phyloP scores from a whole-genome alignment of 768 basidiomycete genomes.

The Collybia mongolica region DNA sequence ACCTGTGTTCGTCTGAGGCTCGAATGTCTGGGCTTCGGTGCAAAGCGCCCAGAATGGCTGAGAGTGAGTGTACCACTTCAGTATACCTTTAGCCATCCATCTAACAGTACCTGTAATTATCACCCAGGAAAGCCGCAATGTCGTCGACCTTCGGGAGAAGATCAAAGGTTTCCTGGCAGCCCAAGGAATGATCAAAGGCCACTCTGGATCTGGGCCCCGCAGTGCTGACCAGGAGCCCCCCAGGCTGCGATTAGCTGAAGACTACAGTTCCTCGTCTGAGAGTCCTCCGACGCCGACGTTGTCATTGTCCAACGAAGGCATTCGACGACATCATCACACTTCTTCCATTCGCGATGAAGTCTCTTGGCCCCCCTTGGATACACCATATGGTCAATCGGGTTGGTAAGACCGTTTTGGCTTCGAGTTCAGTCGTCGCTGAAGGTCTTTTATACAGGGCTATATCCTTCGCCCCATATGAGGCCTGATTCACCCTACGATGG shows the following conservation, averaged over 20 bases:
- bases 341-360: conserved; percentile 24
- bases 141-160: conserved; percentile 67
- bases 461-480: conserved; percentile 10
- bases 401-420: conserved; percentile 24
- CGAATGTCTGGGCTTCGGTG: conserved; percentile 85
- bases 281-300: conserved; percentile 31
- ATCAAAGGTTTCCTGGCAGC: conserved; percentile 78
- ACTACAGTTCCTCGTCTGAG: conserved; percentile 35
- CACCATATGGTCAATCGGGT: conserved; percentile 11
- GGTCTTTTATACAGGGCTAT: conserved; percentile 10
- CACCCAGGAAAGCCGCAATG: conserved; percentile 64
- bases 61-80: conserved; percentile 49
- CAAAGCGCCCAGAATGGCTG: conserved; percentile 84
- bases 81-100: not conserved
- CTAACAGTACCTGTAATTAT: conserved; percentile 8
- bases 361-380: conserved; percentile 1
- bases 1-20: conserved; percentile 79
- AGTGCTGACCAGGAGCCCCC: conserved; percentile 54
- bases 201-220: conserved; percentile 69
- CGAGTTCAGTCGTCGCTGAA: not conserved
- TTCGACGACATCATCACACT: conserved; percentile 15
- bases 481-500: conserved; percentile 19
- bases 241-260: conserved; percentile 50
- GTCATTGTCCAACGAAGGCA: conserved; percentile 18
- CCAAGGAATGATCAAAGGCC: conserved; percentile 89